These are phyloP conservation scores for Suhomyces ambrosiae DNA, from an alignment of 1,139 yeast species.

Conservation along the genomic window DNA sequence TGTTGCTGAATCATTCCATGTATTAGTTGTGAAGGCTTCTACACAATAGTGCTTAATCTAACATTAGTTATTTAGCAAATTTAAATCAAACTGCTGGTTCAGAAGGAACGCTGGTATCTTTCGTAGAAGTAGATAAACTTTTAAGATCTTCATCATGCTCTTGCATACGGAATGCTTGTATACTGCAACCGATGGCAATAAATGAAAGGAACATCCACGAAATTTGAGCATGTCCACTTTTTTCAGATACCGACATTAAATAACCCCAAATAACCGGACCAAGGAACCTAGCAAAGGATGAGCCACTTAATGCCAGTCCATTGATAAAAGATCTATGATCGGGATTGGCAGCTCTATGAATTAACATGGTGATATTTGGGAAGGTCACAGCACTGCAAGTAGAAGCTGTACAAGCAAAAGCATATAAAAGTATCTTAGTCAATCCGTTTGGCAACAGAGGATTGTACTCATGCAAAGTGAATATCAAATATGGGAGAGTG, in stretches of 20 bases:
- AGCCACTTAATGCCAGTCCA: conserved; percentile 50
- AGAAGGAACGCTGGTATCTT: background rate
- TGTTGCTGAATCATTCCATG: conserved; percentile 26
- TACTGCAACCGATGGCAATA: conserved; percentile 34
- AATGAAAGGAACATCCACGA: conserved; percentile 52
- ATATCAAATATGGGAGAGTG: conserved; percentile 25
- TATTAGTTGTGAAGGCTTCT: conserved; percentile 29
- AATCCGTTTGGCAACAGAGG: conserved; percentile 19
- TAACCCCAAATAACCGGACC: conserved; percentile 65
- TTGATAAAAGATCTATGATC: conserved; percentile 54
- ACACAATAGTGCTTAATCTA: background rate
- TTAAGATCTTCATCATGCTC: conserved; percentile 32
- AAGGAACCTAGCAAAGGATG: conserved; percentile 56
- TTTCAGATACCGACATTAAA: conserved; percentile 42
- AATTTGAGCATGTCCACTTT: conserved; percentile 45
- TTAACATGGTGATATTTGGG: conserved; percentile 46
- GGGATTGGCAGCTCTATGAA: conserved; percentile 51
- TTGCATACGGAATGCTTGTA: conserved; percentile 36
- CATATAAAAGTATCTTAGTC: conserved; percentile 14
- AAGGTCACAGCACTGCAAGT: conserved; percentile 30
- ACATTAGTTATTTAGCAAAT: background rate
- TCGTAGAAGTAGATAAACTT: background rate
- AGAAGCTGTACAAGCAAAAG: conserved; percentile 23
- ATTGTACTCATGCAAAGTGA: conserved; percentile 23
- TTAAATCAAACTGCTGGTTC: conserved; percentile 2